phyloP scores from a whole-genome alignment of 1,284 basidiomycete species.

The Malassezia nana region DNA sequence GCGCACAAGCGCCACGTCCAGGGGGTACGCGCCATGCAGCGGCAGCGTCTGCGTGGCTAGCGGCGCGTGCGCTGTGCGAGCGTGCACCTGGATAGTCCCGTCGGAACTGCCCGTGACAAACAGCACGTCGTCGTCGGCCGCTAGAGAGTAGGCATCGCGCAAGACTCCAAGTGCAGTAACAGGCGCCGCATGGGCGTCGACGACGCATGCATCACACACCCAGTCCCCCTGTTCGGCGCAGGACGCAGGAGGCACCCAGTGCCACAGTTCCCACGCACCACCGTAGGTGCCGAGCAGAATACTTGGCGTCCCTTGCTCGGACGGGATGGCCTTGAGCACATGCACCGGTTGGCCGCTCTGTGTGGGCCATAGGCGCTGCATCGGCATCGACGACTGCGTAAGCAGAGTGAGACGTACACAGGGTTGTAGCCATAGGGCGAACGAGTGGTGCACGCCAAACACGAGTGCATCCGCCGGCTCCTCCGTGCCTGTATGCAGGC shows the following conservation, averaged over 20 bases:
- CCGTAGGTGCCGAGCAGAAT: conserved; percentile 27
- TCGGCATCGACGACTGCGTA: not conserved
- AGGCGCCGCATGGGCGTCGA: conserved; percentile 24
- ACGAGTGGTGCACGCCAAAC: conserved; percentile 34
- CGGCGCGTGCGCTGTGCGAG: not conserved
- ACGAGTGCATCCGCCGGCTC: conserved; percentile 17
- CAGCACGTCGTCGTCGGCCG: conserved; percentile 1
- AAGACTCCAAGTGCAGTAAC: conserved; percentile 29
- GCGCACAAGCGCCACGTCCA: conserved; percentile 32
- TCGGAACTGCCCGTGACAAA: conserved; percentile 38
- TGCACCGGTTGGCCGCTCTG: not conserved
- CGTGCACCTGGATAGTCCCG: conserved; percentile 29
- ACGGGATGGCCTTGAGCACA: conserved; percentile 6
- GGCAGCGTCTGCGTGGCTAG: conserved; percentile 22
- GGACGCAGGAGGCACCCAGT: not conserved
- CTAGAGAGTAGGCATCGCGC: conserved; percentile 6
- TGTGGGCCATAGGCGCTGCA: not conserved
- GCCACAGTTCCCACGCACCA: conserved; percentile 25
- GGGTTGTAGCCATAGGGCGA: conserved; percentile 25
- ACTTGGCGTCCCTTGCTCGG: not conserved
- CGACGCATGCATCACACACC: conserved; percentile 5
- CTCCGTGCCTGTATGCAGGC: conserved; percentile 7
- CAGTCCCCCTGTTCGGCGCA: not conserved
- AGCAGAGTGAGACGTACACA: not conserved
- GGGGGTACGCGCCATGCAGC: conserved; percentile 30